phyloP scores from a whole-genome alignment of 2,329 filamentous ascomycete genomes.

The Gyromitra esculenta region DNA sequence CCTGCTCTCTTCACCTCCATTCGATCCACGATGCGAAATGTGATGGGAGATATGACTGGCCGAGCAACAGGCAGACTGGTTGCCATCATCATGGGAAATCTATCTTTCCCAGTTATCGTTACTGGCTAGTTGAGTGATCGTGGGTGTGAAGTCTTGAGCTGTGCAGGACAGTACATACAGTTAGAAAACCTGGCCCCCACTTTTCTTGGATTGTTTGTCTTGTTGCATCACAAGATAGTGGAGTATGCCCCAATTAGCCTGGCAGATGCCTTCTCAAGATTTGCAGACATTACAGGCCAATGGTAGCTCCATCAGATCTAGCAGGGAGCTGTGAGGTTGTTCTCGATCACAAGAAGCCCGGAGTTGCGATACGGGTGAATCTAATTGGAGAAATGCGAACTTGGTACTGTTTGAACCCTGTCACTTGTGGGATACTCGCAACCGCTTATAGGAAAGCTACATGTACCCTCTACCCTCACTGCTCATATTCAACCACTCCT shows the following conservation, averaged over 20 bases:
- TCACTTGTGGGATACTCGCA: not conserved
- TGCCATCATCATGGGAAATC: not conserved
- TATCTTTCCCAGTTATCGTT: not conserved
- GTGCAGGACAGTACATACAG: not conserved
- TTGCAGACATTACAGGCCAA: conserved; percentile 1
- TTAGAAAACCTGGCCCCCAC: not conserved
- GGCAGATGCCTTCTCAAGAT: conserved; percentile 27
- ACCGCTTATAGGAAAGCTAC: conserved; percentile 10
- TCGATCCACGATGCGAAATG: not conserved
- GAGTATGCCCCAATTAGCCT: not conserved
- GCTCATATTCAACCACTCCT: not conserved
- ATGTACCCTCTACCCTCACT: not conserved
- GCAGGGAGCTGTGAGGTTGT: conserved; percentile 16
- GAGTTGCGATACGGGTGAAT: not conserved
- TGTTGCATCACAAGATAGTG: not conserved
- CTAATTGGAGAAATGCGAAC: not conserved
- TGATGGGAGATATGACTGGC: conserved; percentile 9
- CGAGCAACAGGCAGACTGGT: not conserved
- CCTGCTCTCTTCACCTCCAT: not conserved
- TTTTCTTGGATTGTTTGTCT: not conserved
- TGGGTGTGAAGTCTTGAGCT: not conserved
- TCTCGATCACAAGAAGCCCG: conserved; percentile 13
- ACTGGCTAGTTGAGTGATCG: not conserved
- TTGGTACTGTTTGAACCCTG: conserved; percentile 4
- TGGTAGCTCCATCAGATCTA: conserved; percentile 22